Base-by-base conservation (phyloP, 2,329 filamentous ascomycete genomes). In the Dendrostoma leiphaemia region DNA sequence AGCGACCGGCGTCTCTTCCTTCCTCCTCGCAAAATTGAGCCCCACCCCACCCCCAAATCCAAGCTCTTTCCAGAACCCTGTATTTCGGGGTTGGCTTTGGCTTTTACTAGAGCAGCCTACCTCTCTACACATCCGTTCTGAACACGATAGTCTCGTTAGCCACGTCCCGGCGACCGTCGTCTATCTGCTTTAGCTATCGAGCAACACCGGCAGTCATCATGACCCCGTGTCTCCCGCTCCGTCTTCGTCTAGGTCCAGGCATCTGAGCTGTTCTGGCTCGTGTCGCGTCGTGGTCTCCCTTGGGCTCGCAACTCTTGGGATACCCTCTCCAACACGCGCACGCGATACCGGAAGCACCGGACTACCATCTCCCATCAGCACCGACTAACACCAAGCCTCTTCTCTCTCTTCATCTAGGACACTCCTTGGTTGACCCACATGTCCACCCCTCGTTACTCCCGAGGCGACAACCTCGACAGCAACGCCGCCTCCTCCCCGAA, bases 391-490 rank as follows among this genome's bases (percentile, higher is more conserved):
- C 28, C n/a, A 38, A 2, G 32, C 32, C 8, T 35, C 47, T 38
- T 29, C 17, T 17, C 24, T 15, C 32, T 34, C 29, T 32, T 29
- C 1, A n/a, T 31, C 7, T 47, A 59, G 56, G 56, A 59, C 37
- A 41, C 44, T 12, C 56, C 56, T 35, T 59, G 56, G 56, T 47
- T 59, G 10, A 52, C 56, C 46, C 56, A 59, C 56, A 59, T 59
- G 56, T 59, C 56, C 56, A 53, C 49, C 31, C 53, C 56, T 43
- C 49, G 48, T 44, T 44, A 49, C 48, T 46, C 56, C 35, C 51
- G 51, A 53, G 46, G 57, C 54, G 47, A 53, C 52, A 49, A 47
- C 45, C 34, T 52, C 57, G 52, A 52, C 29, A 52, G 54, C 52
- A 15, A 26, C 40, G 35, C 48, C 26, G 45, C 51, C 44, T 54